A percentile compares a stretch with the other conserved stretches of the same genome.
phyloP scores from a whole-genome alignment of 352 stramenopile genomes.

The Phytophthora vignae region DNA sequence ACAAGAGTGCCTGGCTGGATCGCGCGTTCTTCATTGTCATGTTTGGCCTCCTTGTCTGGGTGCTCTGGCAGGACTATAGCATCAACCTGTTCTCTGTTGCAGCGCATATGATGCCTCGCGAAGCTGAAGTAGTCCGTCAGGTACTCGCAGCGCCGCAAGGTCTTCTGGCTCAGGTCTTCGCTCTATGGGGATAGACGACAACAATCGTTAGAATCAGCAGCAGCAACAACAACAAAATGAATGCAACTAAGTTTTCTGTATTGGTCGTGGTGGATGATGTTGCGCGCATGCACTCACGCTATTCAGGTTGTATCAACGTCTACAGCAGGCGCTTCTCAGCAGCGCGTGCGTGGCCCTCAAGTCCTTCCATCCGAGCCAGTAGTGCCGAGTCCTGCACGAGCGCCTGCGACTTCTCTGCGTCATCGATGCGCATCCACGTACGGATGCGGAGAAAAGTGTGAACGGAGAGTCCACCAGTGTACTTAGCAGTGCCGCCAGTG shows the following conservation, averaged over 20 bases:
- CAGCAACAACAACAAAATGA: slow-evolving; percentile 9
- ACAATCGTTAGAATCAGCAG: slow-evolving; percentile 4
- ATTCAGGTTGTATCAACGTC: slow-evolving; percentile 16
- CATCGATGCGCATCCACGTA: slow-evolving; percentile 98
- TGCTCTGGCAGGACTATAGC: slow-evolving; percentile 64
- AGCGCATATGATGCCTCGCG: slow-evolving; percentile 52
- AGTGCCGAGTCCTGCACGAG: slow-evolving; percentile 95
- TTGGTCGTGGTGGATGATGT: slow-evolving; percentile 29
- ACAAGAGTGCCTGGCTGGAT: slow-evolving; percentile 57
- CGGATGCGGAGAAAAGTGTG: slow-evolving; percentile 98
- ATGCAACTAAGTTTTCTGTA: slow-evolving; percentile 35
- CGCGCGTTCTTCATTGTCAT: slow-evolving; percentile 48
- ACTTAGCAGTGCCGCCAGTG: slow-evolving; percentile 96
- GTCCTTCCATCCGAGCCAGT: slow-evolving; percentile 92
- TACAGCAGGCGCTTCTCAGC: slow-evolving; percentile 85
- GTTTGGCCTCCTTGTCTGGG: slow-evolving; percentile 46
- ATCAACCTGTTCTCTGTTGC: slow-evolving; percentile 59
- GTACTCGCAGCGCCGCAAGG: slow-evolving; percentile 24
- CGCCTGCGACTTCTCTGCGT: slow-evolving; percentile 76
- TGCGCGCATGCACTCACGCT: slow-evolving; percentile 10
- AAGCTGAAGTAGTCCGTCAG: slow-evolving; percentile 52
- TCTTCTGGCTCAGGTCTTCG: slow-evolving; percentile 9
- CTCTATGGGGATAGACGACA: slow-evolving; percentile 27
- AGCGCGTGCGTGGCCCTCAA: slow-evolving; percentile 83
- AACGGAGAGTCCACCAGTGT: slow-evolving; percentile 97